Percentiles rank a stretch among this genome's conserved stretches.
These are phyloP conservation scores for Cnidoscolus chayamansa DNA, from an alignment of 441 rosid species.

Conservation along the genomic window DNA sequence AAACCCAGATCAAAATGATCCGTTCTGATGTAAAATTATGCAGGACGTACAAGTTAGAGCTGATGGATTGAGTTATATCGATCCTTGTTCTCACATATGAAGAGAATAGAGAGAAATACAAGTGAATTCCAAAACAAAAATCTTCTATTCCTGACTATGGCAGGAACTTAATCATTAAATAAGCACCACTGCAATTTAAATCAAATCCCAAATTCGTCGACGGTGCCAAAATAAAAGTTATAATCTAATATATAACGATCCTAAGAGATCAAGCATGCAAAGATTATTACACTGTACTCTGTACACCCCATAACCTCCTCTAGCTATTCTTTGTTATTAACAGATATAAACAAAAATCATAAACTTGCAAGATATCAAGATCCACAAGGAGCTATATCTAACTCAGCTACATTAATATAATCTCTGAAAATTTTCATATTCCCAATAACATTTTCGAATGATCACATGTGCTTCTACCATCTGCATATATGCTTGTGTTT, in stretches of 20 bases:
- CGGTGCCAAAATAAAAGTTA: constrained; percentile 13
- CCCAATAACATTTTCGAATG: background rate
- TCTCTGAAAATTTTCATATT: constrained; percentile 19
- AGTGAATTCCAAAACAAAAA: too few relatives aligned
- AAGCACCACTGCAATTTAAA: too few relatives aligned
- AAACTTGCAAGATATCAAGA: constrained; percentile 24
- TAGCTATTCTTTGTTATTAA: constrained; percentile 37
- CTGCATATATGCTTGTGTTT: constrained; percentile 5
- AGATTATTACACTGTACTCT: constrained; percentile 42
- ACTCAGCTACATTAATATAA: constrained; percentile 28
- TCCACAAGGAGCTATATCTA: constrained; percentile 23
- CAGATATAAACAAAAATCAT: constrained; percentile 46
- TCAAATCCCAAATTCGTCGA: background rate
- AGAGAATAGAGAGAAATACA: too few relatives aligned
- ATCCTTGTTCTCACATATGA: too few relatives aligned
- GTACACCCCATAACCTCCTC: constrained; percentile 38
- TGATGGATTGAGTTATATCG: too few relatives aligned
- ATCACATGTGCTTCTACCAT: constrained; percentile 18
- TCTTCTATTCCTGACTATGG: too few relatives aligned
- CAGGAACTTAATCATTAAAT: too few relatives aligned
- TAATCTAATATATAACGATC: constrained; percentile 7
- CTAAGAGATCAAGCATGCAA: constrained; percentile 21
- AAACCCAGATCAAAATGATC: too few relatives aligned
- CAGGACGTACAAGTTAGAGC: too few relatives aligned
- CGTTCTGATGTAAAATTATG: too few relatives aligned